Evolutionary conservation across 2,329 filamentous ascomycete genomes (phyloP).

Genomic region (Fusarium coicis): DNA sequence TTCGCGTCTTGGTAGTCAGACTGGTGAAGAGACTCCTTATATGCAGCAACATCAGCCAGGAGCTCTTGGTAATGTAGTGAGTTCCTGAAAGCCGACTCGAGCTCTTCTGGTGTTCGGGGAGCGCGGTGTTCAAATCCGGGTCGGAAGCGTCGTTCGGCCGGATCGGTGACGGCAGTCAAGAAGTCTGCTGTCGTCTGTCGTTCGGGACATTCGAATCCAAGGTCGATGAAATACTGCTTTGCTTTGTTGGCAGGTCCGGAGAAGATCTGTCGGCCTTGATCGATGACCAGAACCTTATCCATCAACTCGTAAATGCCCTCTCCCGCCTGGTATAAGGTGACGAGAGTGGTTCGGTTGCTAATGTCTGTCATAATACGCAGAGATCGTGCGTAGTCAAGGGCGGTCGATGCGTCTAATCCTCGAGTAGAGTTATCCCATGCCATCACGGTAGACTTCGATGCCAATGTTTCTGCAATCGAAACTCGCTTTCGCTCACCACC

Average conservation of each 20-base stretch:
- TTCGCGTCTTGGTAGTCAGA: slow-evolving; percentile 70
- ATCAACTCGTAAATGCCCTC: slow-evolving; percentile 63
- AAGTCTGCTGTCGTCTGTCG: slow-evolving; percentile 69
- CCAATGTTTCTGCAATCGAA: slow-evolving; percentile 80
- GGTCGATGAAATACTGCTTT: slow-evolving; percentile 71
- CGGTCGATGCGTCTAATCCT: slow-evolving; percentile 82
- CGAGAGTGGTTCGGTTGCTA: slow-evolving; percentile 66
- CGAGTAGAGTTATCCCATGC: slow-evolving; percentile 85
- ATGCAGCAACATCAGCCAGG: slow-evolving; percentile 66
- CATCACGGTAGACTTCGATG: slow-evolving; percentile 77
- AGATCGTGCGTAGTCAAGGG: slow-evolving; percentile 79
- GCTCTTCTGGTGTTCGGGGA: slow-evolving; percentile 75
- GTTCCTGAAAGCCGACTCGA: slow-evolving; percentile 72
- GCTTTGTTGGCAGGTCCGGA: slow-evolving; percentile 72
- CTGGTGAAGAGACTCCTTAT: slow-evolving; percentile 56
- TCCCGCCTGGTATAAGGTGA: slow-evolving; percentile 57
- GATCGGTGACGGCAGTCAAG: slow-evolving; percentile 60
- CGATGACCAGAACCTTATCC: slow-evolving; percentile 84
- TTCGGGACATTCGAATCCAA: slow-evolving; percentile 76
- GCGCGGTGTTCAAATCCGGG: slow-evolving; percentile 70
- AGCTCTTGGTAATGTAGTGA: slow-evolving; percentile 70
- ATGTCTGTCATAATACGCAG: slow-evolving; percentile 80
- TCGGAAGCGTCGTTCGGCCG: slow-evolving; percentile 74
- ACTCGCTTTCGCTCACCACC: slow-evolving; percentile 86
- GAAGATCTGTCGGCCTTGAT: slow-evolving; percentile 74